These are phyloP conservation scores for Guyanaporus albipodus DNA, from an alignment of 768 basidiomycete genomes.

Conservation along the genomic window DNA sequence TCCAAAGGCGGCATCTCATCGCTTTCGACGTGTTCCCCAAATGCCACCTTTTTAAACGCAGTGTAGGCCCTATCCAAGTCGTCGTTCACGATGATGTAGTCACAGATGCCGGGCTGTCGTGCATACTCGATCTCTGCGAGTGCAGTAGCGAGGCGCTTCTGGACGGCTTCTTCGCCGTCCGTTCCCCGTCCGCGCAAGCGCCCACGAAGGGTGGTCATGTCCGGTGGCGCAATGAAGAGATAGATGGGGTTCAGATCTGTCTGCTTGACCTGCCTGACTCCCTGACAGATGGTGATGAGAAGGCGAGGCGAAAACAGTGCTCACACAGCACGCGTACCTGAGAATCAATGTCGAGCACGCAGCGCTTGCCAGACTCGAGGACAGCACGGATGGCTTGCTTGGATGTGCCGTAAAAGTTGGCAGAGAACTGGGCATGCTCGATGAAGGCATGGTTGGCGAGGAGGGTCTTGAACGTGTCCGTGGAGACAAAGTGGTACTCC, in stretches of 20 bases:
- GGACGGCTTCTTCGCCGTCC: conserved; percentile 68
- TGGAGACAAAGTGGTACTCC: conserved; percentile 82
- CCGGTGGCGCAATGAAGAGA: conserved; percentile 90
- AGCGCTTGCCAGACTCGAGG: conserved; percentile 64
- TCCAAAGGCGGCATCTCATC: conserved; percentile 68
- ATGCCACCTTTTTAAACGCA: conserved; percentile 70
- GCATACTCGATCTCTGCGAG: conserved; percentile 82
- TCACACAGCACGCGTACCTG: conserved; percentile 47
- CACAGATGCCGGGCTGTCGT: conserved; percentile 65
- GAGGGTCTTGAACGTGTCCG: conserved; percentile 67
- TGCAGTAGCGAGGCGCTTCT: conserved; percentile 74
- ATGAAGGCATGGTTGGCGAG: conserved; percentile 76
- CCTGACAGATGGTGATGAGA: conserved; percentile 50
- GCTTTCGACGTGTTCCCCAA: conserved; percentile 57
- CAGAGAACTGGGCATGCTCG: conserved; percentile 91
- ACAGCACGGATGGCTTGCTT: conserved; percentile 71
- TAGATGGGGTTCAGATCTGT: conserved; percentile 81
- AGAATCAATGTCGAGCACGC: conserved; percentile 93
- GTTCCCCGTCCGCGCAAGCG: conserved; percentile 82
- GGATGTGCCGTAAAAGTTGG: conserved; percentile 92
- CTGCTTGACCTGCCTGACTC: conserved; percentile 86
- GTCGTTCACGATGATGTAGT: conserved; percentile 88
- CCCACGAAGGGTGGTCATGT: conserved; percentile 59
- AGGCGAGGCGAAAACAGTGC: background rate
- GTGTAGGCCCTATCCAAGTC: conserved; percentile 79